These are phyloP conservation scores for Mortierella sp. DNA, from an alignment of 371 early-diverging fungal genomes.

Conservation along the genomic window DNA sequence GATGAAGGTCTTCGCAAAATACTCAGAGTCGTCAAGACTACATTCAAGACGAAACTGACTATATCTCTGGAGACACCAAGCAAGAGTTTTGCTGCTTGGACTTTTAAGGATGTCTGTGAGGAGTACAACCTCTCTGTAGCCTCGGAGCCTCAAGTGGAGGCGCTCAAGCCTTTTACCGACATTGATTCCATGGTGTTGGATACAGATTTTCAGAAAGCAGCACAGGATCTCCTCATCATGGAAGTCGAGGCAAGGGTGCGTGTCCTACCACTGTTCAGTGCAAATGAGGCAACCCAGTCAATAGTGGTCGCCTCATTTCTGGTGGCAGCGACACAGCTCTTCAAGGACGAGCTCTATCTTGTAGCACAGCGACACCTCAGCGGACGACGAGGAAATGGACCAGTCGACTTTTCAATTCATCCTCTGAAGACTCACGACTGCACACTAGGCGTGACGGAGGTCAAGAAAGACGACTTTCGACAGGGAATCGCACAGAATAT, in stretches of 20 bases:
- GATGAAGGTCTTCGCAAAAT: conserved; percentile 11
- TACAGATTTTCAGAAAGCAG: conserved; percentile 5
- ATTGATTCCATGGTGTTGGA: conserved; percentile 11
- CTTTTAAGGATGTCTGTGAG: conserved; percentile 18
- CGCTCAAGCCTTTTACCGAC: background rate
- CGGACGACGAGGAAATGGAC: conserved; percentile 33
- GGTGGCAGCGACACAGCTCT: conserved; percentile 17
- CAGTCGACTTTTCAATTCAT: conserved; percentile 28
- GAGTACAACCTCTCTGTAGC: conserved; percentile 9
- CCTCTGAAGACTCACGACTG: background rate
- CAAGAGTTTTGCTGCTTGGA: conserved; percentile 14
- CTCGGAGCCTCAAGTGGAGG: background rate
- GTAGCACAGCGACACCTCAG: conserved; percentile 15
- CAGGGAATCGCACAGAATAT: conserved; percentile 32
- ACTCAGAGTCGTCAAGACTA: conserved; percentile 7
- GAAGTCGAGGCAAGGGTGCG: conserved; percentile 13
- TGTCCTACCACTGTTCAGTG: background rate
- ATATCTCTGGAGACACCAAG: conserved; percentile 14
- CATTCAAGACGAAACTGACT: background rate
- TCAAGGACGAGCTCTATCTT: conserved; percentile 25
- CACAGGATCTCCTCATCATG: background rate
- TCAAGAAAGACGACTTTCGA: conserved; percentile 18
- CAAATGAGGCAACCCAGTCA: conserved; percentile 18
- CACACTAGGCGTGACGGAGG: conserved; percentile 4
- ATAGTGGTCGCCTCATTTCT: conserved; percentile 17